Percentiles rank a stretch among this genome's conserved stretches.
These are phyloP conservation scores for Pseudogymnoascus sp. DNA, from an alignment of 2,329 filamentous ascomycete genomes.

Conservation along the genomic window DNA sequence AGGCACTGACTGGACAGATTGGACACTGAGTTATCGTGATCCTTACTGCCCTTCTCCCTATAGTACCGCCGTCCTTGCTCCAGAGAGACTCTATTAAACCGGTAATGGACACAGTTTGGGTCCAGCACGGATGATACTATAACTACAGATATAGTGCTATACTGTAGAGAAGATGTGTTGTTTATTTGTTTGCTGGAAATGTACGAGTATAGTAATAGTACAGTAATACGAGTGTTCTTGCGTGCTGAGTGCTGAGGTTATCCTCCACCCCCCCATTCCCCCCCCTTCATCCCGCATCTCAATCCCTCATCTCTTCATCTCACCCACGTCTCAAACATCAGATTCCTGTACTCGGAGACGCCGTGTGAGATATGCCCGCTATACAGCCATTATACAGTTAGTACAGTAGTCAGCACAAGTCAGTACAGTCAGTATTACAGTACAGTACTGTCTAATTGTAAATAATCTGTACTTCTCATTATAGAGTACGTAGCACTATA, in stretches of 20 bases:
- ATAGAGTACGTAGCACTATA: neutral
- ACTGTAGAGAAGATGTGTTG: too few species aligned
- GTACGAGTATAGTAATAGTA: too few species aligned
- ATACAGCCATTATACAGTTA: neutral
- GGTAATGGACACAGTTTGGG: neutral
- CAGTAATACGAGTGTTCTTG: neutral
- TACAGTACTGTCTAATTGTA: neutral
- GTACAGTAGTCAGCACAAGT: neutral
- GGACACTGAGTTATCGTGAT: neutral
- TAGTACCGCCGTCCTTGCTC: neutral
- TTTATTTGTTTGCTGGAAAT: too few species aligned
- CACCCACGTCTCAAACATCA: neutral
- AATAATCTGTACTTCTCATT: neutral
- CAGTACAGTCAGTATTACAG: neutral
- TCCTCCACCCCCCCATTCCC: neutral
- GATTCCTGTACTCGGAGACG: neutral
- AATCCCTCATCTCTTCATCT: neutral
- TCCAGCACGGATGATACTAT: neutral
- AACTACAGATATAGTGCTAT: neutral
- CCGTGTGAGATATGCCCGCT: neutral
- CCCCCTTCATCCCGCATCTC: constrained; percentile 2
- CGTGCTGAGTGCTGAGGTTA: neutral
- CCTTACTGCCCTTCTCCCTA: constrained; percentile 3
- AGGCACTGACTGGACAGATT: neutral
- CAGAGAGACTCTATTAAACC: neutral